Conservation (phyloP, 164 flowering plant genomes). For the Vitis vinifera region ASM3070453v1 NC_081811.1:2953501-2954000, state of each 20-base stretch:
- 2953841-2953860: neutral
- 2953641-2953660: neutral
- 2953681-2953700: neutral
- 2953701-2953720: neutral
- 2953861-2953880: slow-evolving; percentile 1
- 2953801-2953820: neutral
- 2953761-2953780: neutral
- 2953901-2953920: slow-evolving; percentile 3
- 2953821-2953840: neutral
- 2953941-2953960: neutral
- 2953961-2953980: neutral
- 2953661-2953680: slow-evolving; percentile 8
- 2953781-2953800: neutral
- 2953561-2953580: neutral
- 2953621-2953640: neutral
- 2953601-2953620: neutral
- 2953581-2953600: neutral
- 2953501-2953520: neutral
- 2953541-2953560: neutral
- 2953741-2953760: neutral
- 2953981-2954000: neutral
- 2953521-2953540: neutral
- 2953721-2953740: slow-evolving; percentile 7
- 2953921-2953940: slow-evolving; percentile 10
- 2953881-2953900: neutral